phyloP scores from a whole-genome alignment of 2,329 filamentous ascomycete genomes.

The Aspergillus tubingensis region DNA sequence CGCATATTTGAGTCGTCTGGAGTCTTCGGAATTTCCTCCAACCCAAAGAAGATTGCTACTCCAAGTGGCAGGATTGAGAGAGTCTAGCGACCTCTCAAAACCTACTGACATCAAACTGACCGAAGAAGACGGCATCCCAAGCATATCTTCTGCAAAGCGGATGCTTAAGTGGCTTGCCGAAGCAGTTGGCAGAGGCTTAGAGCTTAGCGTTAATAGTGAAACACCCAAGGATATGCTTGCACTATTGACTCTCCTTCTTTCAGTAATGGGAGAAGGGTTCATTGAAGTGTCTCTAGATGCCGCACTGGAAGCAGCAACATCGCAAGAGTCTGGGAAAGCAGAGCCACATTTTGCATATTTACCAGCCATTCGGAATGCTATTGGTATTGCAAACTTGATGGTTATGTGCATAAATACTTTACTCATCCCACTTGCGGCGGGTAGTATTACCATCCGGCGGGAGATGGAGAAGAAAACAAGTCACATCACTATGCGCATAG shows the following conservation, averaged over 20 bases:
- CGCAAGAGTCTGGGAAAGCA: conserved; percentile 75
- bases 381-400: conserved; percentile 90
- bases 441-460: conserved; percentile 84
- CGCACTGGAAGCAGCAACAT: conserved; percentile 72
- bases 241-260: conserved; percentile 78
- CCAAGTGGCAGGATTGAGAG: conserved; percentile 77
- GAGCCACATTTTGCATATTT: conserved; percentile 90
- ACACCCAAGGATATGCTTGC: conserved; percentile 92
- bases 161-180: conserved; percentile 99
- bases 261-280: conserved; percentile 83
- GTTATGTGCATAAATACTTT: conserved; percentile 88
- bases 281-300: conserved; percentile 66
- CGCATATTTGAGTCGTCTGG: conserved; percentile 83
- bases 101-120: conserved; percentile 87
- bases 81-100: conserved; percentile 64
- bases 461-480: conserved; percentile 85
- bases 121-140: conserved; percentile 84
- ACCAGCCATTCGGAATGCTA: conserved; percentile 73
- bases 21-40: conserved; percentile 82
- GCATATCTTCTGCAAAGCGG: conserved; percentile 84
- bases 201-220: conserved; percentile 83
- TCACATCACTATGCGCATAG: conserved; percentile 72
- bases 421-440: conserved; percentile 82
- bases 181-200: conserved; percentile 84
- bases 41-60: conserved; percentile 91